Base-by-base conservation (phyloP, 2,329 filamentous ascomycete species). In the Akanthomyces uredinophilus region DNA sequence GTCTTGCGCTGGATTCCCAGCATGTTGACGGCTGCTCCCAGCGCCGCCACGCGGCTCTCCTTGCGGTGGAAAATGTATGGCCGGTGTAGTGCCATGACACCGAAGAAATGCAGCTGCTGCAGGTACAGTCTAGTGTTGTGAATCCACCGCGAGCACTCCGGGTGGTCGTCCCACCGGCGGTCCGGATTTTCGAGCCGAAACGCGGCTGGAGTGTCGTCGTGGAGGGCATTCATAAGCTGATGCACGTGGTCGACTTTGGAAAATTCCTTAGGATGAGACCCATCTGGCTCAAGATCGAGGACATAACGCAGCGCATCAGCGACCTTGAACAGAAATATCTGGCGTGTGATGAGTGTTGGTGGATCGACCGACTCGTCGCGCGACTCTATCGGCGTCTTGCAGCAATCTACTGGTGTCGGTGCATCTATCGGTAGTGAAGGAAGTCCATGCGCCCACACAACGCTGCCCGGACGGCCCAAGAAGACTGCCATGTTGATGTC, bases 61-160 rank as follows among this genome's bases (percentile, higher is more conserved):
- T 77, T 70, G 14, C 82, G 79, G 18, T 83, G 84, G 65, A 87
- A 87, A 22, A 87, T 80, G 67, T 87, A 87, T 0, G 84, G 83
- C 27, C 85, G 77, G 64, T 88, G 85, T 44, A 88, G 74, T 5
- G 83, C 83, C 74, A 87, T 83, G 54, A 83, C 71, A 62, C 82
- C 79, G 68, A 87, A 85, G 0, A 79, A 74, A 13, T 77, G 71
- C 5, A 81, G 68, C 66, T 83, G 81, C 16, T 81, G 79, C 55
- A 81, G 68, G 54, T 78, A 75, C 62, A 77, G 73, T 44, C 83
- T 74, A n/a, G 75, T 73, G 56, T 73, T 69, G 13, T 74, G 74
- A 43, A 87, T 69, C 84, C 84, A 87, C 60, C 74, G 72, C 64
- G 79, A 80, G 32, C 43, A 47, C n/a, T 80, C 78, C 0, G 81